Percentiles rank a stretch among this genome's conserved stretches.
phyloP scores from a whole-genome alignment of 192 early-diverging fungal genomes.

The Jimgerdemannia flammicorona region DNA sequence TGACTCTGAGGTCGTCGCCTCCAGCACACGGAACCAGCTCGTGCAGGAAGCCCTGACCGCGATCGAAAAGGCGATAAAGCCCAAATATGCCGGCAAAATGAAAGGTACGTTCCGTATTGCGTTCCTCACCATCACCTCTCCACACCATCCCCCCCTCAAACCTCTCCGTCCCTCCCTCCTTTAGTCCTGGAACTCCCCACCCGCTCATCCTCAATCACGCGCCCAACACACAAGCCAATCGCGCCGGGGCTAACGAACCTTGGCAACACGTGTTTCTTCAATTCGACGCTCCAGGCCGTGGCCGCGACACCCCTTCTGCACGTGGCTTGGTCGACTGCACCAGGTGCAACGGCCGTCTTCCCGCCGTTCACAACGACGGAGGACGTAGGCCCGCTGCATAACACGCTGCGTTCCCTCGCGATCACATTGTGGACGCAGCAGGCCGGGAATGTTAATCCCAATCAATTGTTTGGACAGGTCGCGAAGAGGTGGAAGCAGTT shows the following conservation, averaged over 20 bases:
- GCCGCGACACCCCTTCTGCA: slow-evolving; percentile 8
- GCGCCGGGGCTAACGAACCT: slow-evolving; percentile 62
- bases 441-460: slow-evolving; percentile 41
- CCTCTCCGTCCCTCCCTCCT: not conserved
- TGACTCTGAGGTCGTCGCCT: too few species aligned
- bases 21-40: too few species aligned
- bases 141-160: not conserved
- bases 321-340: slow-evolving; percentile 12
- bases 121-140: not conserved
- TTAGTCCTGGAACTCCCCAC: not conserved
- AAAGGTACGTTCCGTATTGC: too few species aligned
- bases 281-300: slow-evolving; percentile 59
- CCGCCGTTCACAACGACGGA: not conserved
- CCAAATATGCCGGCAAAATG: too few species aligned
- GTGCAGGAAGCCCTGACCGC: too few species aligned
- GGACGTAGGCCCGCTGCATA: slow-evolving; percentile 8
- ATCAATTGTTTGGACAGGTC: slow-evolving; percentile 51
- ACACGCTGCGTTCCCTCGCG: slow-evolving; percentile 27
- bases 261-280: slow-evolving; percentile 84
- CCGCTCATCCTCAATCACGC: not conserved
- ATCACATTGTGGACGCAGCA: slow-evolving; percentile 35
- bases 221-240: slow-evolving; percentile 1
- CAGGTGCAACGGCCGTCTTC: slow-evolving; percentile 14
- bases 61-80: too few species aligned
- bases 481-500: slow-evolving; percentile 59